phyloP scores from a whole-genome alignment of 352 stramenopile genomes.

The Globisporangium lucens region DNA sequence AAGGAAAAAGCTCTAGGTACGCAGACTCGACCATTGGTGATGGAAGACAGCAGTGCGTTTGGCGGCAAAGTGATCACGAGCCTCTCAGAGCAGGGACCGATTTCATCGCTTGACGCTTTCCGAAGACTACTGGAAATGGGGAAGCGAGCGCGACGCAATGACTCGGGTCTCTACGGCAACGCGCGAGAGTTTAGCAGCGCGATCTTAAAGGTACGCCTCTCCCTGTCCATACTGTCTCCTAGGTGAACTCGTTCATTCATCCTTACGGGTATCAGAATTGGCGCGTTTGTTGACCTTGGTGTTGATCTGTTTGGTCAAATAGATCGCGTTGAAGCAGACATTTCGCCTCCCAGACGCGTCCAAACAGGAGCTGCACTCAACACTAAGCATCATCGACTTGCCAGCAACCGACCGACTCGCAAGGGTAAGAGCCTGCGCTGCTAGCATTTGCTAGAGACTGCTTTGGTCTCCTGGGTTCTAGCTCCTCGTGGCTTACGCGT shows the following conservation, averaged over 20 bases:
- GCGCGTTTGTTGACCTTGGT: neutral
- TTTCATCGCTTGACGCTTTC: slow-evolving; percentile 26
- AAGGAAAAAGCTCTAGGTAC: neutral
- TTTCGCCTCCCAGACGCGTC: slow-evolving; percentile 32
- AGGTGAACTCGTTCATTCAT: neutral
- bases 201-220: slow-evolving; percentile 33
- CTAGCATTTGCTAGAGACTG: no score
- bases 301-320: neutral
- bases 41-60: slow-evolving; percentile 20
- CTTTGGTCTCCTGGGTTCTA: neutral
- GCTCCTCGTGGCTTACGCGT: neutral
- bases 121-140: slow-evolving; percentile 28
- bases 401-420: slow-evolving; percentile 48
- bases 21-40: neutral
- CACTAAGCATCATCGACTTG: slow-evolving; percentile 42
- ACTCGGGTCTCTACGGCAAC: slow-evolving; percentile 38
- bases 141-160: slow-evolving; percentile 22
- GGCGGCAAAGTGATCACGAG: slow-evolving; percentile 29
- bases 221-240: neutral
- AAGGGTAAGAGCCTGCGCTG: slow-evolving; percentile 18
- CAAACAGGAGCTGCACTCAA: slow-evolving; percentile 40
- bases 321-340: slow-evolving; percentile 45
- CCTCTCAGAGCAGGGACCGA: slow-evolving; percentile 24
- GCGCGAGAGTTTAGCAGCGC: slow-evolving; percentile 44
- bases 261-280: neutral